Conservation (phyloP, 164 flowering plant species). For the Hamamelis virginiana region DNA sequence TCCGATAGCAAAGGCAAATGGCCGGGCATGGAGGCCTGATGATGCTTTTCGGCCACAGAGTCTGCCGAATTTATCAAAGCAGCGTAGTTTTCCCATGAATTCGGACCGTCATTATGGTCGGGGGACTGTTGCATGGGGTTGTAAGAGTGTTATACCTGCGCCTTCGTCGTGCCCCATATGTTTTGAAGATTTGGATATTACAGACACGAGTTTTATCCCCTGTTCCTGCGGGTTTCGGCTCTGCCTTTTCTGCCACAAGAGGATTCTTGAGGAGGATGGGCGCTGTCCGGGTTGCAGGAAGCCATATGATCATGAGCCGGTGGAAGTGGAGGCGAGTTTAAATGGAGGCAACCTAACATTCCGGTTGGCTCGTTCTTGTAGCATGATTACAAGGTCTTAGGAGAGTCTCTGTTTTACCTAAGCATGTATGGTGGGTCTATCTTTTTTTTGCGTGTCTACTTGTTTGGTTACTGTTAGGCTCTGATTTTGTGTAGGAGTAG, state of each 20-base stretch:
- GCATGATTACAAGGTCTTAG: constrained; percentile 72
- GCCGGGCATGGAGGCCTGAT: constrained; percentile 85
- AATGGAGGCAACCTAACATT: constrained; percentile 42
- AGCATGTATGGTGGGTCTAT: constrained; percentile 28
- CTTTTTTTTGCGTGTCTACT: constrained; percentile 20
- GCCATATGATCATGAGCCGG: constrained; percentile 42
- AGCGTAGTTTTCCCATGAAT: constrained; percentile 53
- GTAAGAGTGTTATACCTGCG: constrained; percentile 23
- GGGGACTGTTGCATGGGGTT: constrained; percentile 42
- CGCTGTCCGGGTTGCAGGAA: constrained; percentile 96
- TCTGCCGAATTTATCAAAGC: constrained; percentile 77
- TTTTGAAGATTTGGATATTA: constrained; percentile 75
- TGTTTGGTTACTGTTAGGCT: constrained; percentile 21
- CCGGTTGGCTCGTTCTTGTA: constrained; percentile 69
- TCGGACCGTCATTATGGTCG: constrained; percentile 36
- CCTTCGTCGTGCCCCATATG: constrained; percentile 91
- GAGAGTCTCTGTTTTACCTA: constrained; percentile 14
- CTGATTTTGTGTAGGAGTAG: constrained; percentile 22
- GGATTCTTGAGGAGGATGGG: constrained; percentile 81
- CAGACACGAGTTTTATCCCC: constrained; percentile 82
- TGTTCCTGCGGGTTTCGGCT: constrained; percentile 88
- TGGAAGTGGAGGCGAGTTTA: constrained; percentile 38
- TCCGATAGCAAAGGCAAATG: constrained; percentile 19
- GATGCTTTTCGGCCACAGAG: constrained; percentile 79
- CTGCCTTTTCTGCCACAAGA: constrained; percentile 93